These are phyloP conservation scores for Draba incana DNA, from an alignment of 345 rosid species.

Conservation along the genomic window DNA sequence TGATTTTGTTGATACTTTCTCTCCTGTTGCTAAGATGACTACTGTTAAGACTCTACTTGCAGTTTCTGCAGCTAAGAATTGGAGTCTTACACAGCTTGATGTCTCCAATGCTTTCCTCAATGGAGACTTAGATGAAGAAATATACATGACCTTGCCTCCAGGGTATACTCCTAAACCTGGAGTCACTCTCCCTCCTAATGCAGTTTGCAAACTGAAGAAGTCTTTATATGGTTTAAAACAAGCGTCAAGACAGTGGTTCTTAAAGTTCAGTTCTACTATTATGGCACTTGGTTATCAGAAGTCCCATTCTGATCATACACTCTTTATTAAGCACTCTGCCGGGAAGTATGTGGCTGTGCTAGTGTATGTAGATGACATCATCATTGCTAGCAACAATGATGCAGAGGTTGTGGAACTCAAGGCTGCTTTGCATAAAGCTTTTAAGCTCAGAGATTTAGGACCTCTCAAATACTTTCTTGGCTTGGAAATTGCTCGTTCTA, in stretches of 20 bases:
- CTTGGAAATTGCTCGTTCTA: background rate
- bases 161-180: background rate
- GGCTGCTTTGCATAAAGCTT: background rate
- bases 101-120: background rate
- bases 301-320: background rate
- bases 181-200: background rate
- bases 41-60: too few relatives aligned
- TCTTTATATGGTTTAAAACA: background rate
- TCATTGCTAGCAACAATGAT: background rate
- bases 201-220: background rate
- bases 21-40: too few relatives aligned
- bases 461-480: background rate
- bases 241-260: background rate
- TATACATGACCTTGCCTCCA: background rate
- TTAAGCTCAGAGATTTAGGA: background rate
- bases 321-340: too few relatives aligned
- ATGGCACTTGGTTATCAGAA: too few relatives aligned
- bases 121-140: background rate
- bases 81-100: background rate
- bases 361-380: background rate
- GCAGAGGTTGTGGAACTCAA: background rate
- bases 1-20: too few relatives aligned
- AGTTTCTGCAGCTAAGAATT: too few relatives aligned
- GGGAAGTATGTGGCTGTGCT: background rate
- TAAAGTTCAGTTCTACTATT: background rate